These are phyloP conservation scores for Guillardia theta DNA, from an alignment of 78 protist species.

Conservation along the genomic window DNA sequence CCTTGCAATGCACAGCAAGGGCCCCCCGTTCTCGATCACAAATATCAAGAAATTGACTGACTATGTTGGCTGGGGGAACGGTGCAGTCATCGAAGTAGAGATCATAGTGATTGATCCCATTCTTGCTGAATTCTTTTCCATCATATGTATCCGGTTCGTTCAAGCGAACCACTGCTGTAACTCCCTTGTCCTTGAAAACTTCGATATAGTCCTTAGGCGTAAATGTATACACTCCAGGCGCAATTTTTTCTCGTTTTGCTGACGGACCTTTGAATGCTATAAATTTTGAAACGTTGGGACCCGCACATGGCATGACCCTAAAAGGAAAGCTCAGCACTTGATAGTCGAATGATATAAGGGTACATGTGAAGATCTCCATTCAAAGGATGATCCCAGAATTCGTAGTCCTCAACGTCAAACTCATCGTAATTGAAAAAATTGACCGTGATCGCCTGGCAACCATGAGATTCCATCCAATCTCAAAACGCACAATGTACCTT, in stretches of 20 bases:
- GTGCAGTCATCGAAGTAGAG: constrained; percentile 33
- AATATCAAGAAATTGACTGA: neutral
- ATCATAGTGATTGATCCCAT: neutral
- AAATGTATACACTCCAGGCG: neutral
- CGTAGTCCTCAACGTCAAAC: neutral
- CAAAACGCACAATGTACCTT: too few species aligned
- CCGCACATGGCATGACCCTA: neutral
- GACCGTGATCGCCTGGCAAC: neutral
- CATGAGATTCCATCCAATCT: too few species aligned
- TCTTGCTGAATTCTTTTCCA: neutral
- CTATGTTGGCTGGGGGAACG: neutral
- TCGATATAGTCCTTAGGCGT: neutral
- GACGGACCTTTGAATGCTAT: constrained; percentile 7
- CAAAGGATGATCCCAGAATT: neutral
- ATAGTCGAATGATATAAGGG: neutral
- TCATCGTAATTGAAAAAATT: neutral
- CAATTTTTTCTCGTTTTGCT: neutral
- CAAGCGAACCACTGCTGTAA: neutral
- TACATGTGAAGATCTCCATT: neutral
- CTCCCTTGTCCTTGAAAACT: neutral
- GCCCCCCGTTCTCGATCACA: neutral
- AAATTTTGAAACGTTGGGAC: neutral
- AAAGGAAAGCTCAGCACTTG: neutral
- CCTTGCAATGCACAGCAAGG: constrained; percentile 2
- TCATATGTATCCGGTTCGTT: neutral